Evolutionary conservation across 352 stramenopile genomes (phyloP).

Genomic region (Phytophthora pini): DNA sequence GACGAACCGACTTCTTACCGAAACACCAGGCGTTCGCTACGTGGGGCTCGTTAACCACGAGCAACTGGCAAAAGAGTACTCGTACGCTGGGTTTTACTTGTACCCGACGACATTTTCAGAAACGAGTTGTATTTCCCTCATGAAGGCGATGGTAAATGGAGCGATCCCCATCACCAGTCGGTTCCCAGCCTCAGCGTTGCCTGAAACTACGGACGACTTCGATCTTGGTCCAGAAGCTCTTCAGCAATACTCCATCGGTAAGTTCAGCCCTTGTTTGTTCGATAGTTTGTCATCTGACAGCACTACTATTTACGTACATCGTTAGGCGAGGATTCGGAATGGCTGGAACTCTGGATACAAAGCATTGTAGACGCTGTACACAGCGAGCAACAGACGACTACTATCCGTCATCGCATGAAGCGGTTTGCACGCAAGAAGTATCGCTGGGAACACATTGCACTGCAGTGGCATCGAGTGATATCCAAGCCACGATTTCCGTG

Average conservation of each 20-base stretch:
- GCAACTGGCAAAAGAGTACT: constrained; percentile 72
- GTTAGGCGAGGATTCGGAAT: constrained; percentile 42
- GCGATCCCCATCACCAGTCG: constrained; percentile 91
- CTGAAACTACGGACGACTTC: constrained; percentile 67
- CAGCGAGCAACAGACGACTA: constrained; percentile 30
- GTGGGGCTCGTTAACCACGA: constrained; percentile 83
- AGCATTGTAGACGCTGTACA: constrained; percentile 51
- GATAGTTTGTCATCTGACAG: background rate
- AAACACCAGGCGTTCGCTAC: constrained; percentile 67
- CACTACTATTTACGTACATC: background rate
- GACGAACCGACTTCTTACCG: constrained; percentile 45
- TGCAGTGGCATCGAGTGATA: constrained; percentile 63
- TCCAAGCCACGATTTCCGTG: constrained; percentile 23
- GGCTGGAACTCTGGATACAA: constrained; percentile 59
- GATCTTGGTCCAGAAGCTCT: constrained; percentile 75
- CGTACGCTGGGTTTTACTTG: constrained; percentile 85
- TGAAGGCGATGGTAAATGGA: constrained; percentile 92
- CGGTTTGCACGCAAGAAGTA: constrained; percentile 60
- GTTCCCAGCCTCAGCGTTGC: constrained; percentile 64
- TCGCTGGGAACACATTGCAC: constrained; percentile 58
- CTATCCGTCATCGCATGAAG: constrained; percentile 62
- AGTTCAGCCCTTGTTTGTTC: background rate
- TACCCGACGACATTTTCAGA: constrained; percentile 92
- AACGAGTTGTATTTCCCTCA: constrained; percentile 93
- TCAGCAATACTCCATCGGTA: constrained; percentile 25